Evolutionary conservation across 305 asterid genomes (phyloP).

Genomic region (Ilex paraguariensis): DNA sequence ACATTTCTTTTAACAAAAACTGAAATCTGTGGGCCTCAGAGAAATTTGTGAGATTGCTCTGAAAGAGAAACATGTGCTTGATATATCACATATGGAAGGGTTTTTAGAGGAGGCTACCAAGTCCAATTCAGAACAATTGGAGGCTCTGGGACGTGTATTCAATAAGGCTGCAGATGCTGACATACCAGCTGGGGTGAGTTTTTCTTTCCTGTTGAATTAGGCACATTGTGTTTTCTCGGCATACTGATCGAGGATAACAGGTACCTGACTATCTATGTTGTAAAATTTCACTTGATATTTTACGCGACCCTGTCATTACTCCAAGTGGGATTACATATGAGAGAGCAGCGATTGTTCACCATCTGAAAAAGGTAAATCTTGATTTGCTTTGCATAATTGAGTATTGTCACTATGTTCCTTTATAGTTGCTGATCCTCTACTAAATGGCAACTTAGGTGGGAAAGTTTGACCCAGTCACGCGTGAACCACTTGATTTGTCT

Average conservation of each 20-base stretch:
- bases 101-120: slow-evolving; percentile 38
- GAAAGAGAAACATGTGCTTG: slow-evolving; percentile 49
- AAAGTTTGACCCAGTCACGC: slow-evolving; percentile 76
- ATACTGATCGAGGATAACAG: slow-evolving; percentile 36
- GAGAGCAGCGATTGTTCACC: slow-evolving; percentile 80
- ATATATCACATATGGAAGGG: slow-evolving; percentile 41
- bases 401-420: background rate
- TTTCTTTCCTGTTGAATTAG: background rate
- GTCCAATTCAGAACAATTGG: slow-evolving; percentile 36
- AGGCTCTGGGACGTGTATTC: slow-evolving; percentile 52
- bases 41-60: slow-evolving; percentile 70
- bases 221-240: slow-evolving; percentile 2
- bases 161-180: slow-evolving; percentile 62
- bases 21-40: slow-evolving; percentile 28
- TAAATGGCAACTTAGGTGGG: slow-evolving; percentile 54
- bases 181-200: slow-evolving; percentile 52
- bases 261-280: slow-evolving; percentile 87
- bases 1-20: background rate
- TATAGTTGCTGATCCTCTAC: slow-evolving; percentile 8
- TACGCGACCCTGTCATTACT: slow-evolving; percentile 85
- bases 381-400: slow-evolving; percentile 3
- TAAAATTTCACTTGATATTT: slow-evolving; percentile 73
- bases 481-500: slow-evolving; percentile 48
- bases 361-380: slow-evolving; percentile 56
- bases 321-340: slow-evolving; percentile 93